Percentiles rank a stretch among this genome's conserved stretches.
Conservation (phyloP, 306 rosid species). For the Dalbergia oliveri region DNA sequence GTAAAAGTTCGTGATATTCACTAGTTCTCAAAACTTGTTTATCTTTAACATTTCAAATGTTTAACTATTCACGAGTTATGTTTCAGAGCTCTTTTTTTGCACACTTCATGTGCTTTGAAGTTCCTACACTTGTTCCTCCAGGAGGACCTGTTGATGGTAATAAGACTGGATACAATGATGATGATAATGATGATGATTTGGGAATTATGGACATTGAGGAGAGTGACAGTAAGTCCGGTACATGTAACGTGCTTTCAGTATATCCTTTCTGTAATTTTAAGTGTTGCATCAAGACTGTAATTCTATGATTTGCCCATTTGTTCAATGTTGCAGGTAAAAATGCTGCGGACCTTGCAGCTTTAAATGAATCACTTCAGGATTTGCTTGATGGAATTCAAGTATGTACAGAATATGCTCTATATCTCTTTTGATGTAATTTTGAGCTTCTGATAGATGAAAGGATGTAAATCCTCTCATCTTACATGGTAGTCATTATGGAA, state of each 20-base stretch:
- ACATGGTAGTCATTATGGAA: conserved; percentile 6
- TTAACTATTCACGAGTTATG: conserved; percentile 40
- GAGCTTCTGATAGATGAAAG: conserved; percentile 35
- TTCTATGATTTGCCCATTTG: conserved; percentile 39
- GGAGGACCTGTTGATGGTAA: conserved; percentile 60
- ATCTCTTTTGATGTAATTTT: conserved; percentile 7
- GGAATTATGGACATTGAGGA: conserved; percentile 90
- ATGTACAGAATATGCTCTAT: conserved; percentile 41
- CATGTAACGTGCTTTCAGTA: conserved; percentile 17
- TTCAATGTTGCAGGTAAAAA: conserved; percentile 59
- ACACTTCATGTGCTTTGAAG: conserved; percentile 94
- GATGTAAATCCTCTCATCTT: conserved; percentile 39
- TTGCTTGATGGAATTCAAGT: conserved; percentile 97
- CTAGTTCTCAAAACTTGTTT: conserved; percentile 3
- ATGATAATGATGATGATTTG: conserved; percentile 71
- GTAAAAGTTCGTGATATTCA: conserved; percentile 54
- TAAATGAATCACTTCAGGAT: conserved; percentile 88
- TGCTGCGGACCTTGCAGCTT: conserved; percentile 75
- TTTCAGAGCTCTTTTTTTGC: conserved; percentile 93
- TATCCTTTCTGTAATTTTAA: conserved; percentile 4
- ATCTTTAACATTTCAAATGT: conserved; percentile 26
- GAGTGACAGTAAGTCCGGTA: conserved; percentile 66
- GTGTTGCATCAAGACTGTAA: conserved; percentile 28
- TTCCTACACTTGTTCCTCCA: conserved; percentile 77
- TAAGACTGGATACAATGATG: conserved; percentile 54